Conservation (phyloP, 805 yeast species). For the Pichia eremophila region DNA sequence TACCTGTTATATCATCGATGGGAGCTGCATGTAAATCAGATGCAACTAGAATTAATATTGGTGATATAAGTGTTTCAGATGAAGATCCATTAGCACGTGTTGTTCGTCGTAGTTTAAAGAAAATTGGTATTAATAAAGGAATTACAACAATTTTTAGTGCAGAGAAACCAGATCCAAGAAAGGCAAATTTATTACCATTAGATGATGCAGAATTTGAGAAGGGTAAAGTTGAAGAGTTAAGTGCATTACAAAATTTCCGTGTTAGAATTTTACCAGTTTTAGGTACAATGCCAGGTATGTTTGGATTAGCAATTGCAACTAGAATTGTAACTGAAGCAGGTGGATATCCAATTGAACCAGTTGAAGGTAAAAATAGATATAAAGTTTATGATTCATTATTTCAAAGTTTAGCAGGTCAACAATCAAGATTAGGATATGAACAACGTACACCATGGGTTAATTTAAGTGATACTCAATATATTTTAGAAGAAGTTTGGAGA, state of each 20-base stretch:
- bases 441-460: slow-evolving; percentile 65
- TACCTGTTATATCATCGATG: slow-evolving; percentile 82
- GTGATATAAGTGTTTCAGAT: slow-evolving; percentile 81
- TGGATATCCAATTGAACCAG: slow-evolving; percentile 85
- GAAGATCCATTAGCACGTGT: slow-evolving; percentile 90
- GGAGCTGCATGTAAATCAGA: slow-evolving; percentile 98
- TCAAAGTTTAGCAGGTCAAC: slow-evolving; percentile 81
- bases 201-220: slow-evolving; percentile 71
- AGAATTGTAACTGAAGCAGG: slow-evolving; percentile 69
- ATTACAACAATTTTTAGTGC: slow-evolving; percentile 87
- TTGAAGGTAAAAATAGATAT: slow-evolving; percentile 81
- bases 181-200: slow-evolving; percentile 79
- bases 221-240: slow-evolving; percentile 79
- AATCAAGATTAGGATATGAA: slow-evolving; percentile 64
- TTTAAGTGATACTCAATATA: slow-evolving; percentile 63
- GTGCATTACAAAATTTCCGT: slow-evolving; percentile 82
- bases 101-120: slow-evolving; percentile 75
- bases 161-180: slow-evolving; percentile 93
- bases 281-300: slow-evolving; percentile 95
- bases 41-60: slow-evolving; percentile 82
- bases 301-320: slow-evolving; percentile 85
- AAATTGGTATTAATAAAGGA: slow-evolving; percentile 63
- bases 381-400: slow-evolving; percentile 78
- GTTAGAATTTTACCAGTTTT: slow-evolving; percentile 91
- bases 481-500: slow-evolving; percentile 84